Percentiles rank a stretch among this genome's conserved stretches.
These are phyloP conservation scores for Mycena latifolia DNA, from an alignment of 768 basidiomycete species.

Conservation along the genomic window DNA sequence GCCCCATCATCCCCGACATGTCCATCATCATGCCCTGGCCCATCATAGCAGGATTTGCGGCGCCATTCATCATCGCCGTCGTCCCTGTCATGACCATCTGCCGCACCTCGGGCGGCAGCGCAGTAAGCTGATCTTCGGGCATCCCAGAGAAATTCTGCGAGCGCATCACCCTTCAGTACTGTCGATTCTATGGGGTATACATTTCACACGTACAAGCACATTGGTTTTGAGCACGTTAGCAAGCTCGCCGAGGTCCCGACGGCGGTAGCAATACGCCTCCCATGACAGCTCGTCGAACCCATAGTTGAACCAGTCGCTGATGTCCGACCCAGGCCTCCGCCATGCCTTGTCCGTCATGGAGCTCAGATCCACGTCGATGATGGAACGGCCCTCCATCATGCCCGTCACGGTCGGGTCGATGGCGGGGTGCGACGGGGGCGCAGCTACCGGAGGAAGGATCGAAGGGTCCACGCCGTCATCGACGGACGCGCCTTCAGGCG, in stretches of 20 bases:
- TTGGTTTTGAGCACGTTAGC: constrained; percentile 86
- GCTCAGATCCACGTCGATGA: constrained; percentile 86
- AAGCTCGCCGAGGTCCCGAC: constrained; percentile 84
- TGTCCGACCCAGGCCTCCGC: constrained; percentile 91
- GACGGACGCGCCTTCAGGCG: constrained; percentile 20
- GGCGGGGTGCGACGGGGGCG: constrained; percentile 83
- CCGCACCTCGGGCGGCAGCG: constrained; percentile 84
- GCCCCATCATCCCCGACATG: constrained; percentile 75
- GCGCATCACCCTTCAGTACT: neutral
- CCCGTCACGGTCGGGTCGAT: constrained; percentile 80
- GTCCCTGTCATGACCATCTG: constrained; percentile 91
- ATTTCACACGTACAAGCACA: constrained; percentile 71
- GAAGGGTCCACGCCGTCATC: constrained; percentile 74
- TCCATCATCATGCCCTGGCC: constrained; percentile 83
- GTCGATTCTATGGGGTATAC: constrained; percentile 17
- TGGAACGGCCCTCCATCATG: constrained; percentile 78
- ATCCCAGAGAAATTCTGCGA: constrained; percentile 83
- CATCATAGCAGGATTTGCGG: constrained; percentile 69
- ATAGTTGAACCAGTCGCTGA: constrained; percentile 99
- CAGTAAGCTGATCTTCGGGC: constrained; percentile 84
- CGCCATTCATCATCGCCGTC: constrained; percentile 80
- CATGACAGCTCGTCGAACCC: constrained; percentile 98
- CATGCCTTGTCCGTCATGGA: constrained; percentile 88
- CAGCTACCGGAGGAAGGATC: constrained; percentile 72
- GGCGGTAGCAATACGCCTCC: constrained; percentile 91